Evolutionary conservation across 495 filamentous ascomycete species (phyloP), one percentile per base, ranked within the genome.

Genomic region (Penicillium ucsense): DNA sequence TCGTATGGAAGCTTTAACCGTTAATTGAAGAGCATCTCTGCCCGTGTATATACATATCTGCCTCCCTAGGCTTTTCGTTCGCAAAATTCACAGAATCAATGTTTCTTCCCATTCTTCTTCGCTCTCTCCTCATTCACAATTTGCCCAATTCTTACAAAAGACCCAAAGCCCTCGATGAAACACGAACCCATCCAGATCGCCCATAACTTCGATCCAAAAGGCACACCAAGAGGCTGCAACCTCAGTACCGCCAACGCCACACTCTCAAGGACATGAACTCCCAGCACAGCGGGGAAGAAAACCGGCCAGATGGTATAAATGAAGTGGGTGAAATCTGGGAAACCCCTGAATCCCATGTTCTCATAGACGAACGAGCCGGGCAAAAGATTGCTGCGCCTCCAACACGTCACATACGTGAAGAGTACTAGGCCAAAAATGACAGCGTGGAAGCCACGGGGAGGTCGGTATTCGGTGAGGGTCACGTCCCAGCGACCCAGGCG

Each of bases 131-230:
- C 70, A 63, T 66, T 68, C 6, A 84, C 79, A 37, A 77, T 56
- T 33, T 55, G 52, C 59, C 77, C 71, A 57, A 86, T 79, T 45
- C 84, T 72, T 55, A 60, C 36, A 47, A 77, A 76, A 36, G 68
- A 58, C 9, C 63, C 68, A 42, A 69, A 60, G 0, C 85, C 85
- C 55, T 88, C 85, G 8, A 85, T 55, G 41, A 83, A 74, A 37
- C 62, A 70, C 31, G 70, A 74, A 10, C 57, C 49, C 20, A 80
- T 52, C 85, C 85, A 89, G 36, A 57, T 54, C 65, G 73, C 80
- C 83, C 84, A 89, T 42, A 81, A 42, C 34, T 45, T 36, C 31
- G 72, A 75, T 7, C 70, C 59, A 31, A 70, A 53, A 28, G 66
- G 60, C n/a, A 88, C 77, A 3, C 66, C 67, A 63, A 84, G 73